phyloP scores from a whole-genome alignment of 2,329 filamentous ascomycete genomes.

The Penicillium sp. region DNA sequence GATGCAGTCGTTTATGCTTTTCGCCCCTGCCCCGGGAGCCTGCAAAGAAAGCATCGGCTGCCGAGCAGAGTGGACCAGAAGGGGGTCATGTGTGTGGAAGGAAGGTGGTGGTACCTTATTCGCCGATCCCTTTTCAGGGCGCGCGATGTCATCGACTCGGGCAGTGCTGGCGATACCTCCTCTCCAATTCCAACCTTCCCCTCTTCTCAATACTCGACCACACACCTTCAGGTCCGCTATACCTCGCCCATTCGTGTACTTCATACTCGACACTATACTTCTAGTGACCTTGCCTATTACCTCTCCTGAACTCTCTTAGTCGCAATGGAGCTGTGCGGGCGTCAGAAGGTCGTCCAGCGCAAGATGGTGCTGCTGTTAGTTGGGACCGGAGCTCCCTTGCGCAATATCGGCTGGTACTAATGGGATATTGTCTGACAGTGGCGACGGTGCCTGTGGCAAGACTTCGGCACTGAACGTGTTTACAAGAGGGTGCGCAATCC shows the following conservation, averaged over 20 bases:
- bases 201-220: slow-evolving; percentile 22
- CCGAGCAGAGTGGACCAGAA: slow-evolving; percentile 23
- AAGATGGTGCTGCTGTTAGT: slow-evolving; percentile 88
- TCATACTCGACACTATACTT: slow-evolving; percentile 7
- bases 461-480: slow-evolving; percentile 97
- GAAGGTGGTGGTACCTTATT: slow-evolving; percentile 57
- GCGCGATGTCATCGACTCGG: slow-evolving; percentile 43
- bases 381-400: not conserved
- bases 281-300: slow-evolving; percentile 13
- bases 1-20: not conserved
- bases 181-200: slow-evolving; percentile 22
- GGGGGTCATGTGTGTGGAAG: slow-evolving; percentile 46
- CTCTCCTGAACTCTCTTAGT: slow-evolving; percentile 6
- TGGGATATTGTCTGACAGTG: slow-evolving; percentile 56
- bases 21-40: not conserved
- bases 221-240: not conserved
- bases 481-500: slow-evolving; percentile 76
- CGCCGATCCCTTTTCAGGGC: slow-evolving; percentile 35
- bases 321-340: slow-evolving; percentile 65
- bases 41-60: not conserved
- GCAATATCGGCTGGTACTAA: slow-evolving; percentile 23
- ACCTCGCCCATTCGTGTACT: not conserved
- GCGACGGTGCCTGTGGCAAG: slow-evolving; percentile 95
- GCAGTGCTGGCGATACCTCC: slow-evolving; percentile 32
- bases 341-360: slow-evolving; percentile 84